These are phyloP conservation scores for Zancudomyces culisetae DNA, from an alignment of 371 early-diverging fungal genomes.

Conservation along the genomic window DNA sequence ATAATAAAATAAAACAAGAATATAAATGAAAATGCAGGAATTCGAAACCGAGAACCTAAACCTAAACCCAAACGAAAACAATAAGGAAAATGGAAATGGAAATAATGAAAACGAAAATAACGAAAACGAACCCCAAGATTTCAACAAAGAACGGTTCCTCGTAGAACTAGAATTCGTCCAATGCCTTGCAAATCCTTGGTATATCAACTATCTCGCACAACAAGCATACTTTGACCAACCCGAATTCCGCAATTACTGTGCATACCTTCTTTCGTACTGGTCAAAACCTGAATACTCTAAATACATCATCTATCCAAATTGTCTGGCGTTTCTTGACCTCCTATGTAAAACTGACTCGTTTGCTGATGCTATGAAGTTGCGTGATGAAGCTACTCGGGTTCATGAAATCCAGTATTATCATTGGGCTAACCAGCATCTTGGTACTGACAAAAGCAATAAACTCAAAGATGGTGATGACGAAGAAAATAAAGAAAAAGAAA, in stretches of 20 bases:
- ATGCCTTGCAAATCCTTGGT: slow-evolving; percentile 85
- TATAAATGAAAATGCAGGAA: not conserved
- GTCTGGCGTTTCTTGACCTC: slow-evolving; percentile 62
- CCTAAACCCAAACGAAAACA: not conserved
- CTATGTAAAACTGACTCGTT: slow-evolving; percentile 65
- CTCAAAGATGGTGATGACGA: not conserved
- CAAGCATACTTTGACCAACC: slow-evolving; percentile 64
- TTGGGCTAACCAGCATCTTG: slow-evolving; percentile 26
- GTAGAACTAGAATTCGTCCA: slow-evolving; percentile 90
- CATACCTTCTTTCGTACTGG: slow-evolving; percentile 86
- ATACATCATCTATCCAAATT: slow-evolving; percentile 79
- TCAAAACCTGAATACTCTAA: slow-evolving; percentile 70
- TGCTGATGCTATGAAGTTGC: slow-evolving; percentile 47
- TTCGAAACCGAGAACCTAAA: not conserved
- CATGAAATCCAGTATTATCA: slow-evolving; percentile 74
- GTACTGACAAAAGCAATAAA: not conserved
- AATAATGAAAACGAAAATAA: not conserved
- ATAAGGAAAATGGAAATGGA: not conserved
- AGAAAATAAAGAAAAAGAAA: not conserved
- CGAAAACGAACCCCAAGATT: not conserved
- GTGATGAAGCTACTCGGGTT: slow-evolving; percentile 52
- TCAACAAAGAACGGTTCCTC: slow-evolving; percentile 39
- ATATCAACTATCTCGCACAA: slow-evolving; percentile 77
- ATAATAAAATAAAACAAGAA: not conserved
- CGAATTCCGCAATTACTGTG: slow-evolving; percentile 65